Conservation (phyloP, 1,284 basidiomycete species). For the Pyrrhoderma noxium region DNA sequence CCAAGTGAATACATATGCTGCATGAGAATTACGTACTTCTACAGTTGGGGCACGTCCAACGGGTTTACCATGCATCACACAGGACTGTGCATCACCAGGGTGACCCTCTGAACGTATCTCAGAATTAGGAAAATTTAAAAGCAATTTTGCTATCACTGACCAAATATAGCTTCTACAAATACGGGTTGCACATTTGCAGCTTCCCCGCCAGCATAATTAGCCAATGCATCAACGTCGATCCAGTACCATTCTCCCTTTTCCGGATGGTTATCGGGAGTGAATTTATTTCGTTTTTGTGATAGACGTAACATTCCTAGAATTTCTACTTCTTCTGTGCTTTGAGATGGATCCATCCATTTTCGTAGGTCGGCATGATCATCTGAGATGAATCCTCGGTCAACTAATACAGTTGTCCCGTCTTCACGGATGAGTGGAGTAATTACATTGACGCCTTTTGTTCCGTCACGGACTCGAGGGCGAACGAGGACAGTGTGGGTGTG, state of each 20-base stretch:
- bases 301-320: constrained; percentile 71
- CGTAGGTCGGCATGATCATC: constrained; percentile 43
- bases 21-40: constrained; percentile 90
- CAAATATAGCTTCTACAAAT: constrained; percentile 79
- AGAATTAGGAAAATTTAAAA: constrained; percentile 6
- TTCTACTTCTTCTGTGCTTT: constrained; percentile 43
- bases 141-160: constrained; percentile 51
- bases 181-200: constrained; percentile 72
- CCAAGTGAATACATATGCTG: constrained; percentile 96
- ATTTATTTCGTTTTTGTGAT: constrained; percentile 63
- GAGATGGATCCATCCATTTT: constrained; percentile 24
- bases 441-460: constrained; percentile 81
- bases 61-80: constrained; percentile 71
- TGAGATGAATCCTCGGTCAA: constrained; percentile 89
- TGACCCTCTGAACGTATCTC: constrained; percentile 60
- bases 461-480: constrained; percentile 82
- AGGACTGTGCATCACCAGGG: constrained; percentile 57
- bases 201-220: constrained; percentile 70
- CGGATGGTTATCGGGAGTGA: constrained; percentile 86
- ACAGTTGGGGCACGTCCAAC: constrained; percentile 81
- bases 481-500: constrained; percentile 74
- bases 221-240: constrained; percentile 81
- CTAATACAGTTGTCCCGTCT: constrained; percentile 73
- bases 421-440: constrained; percentile 78
- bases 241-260: constrained; percentile 87